Evolutionary conservation across 2,329 filamentous ascomycete species (phyloP).

Genomic region (Fusarium illudens): DNA sequence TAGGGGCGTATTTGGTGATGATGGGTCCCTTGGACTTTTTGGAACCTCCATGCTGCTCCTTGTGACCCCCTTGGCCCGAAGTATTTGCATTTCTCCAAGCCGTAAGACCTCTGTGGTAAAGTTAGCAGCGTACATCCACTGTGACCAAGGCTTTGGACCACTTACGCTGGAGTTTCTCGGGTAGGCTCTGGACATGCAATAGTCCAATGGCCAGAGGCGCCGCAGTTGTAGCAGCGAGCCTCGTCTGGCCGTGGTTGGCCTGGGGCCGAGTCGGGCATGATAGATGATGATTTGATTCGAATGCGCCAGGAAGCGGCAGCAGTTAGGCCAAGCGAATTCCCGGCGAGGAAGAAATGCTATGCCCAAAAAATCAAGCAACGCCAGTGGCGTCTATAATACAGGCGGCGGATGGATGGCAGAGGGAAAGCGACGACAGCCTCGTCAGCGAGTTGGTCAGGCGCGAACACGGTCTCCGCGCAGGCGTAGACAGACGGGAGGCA

Average conservation of each 20-base stretch:
- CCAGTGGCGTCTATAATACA: constrained; percentile 9
- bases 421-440: constrained; percentile 8
- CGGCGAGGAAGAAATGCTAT: not conserved
- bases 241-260: constrained; percentile 47
- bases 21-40: constrained; percentile 48
- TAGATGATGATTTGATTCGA: not conserved
- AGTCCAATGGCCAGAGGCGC: constrained; percentile 59
- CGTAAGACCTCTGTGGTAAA: constrained; percentile 45
- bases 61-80: constrained; percentile 37
- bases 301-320: not conserved
- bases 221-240: constrained; percentile 63
- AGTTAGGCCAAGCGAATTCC: constrained; percentile 12
- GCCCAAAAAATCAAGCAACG: not conserved
- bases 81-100: constrained; percentile 49
- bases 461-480: not conserved
- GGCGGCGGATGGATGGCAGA: constrained; percentile 8
- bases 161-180: constrained; percentile 60
- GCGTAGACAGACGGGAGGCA: constrained; percentile 4
- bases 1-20: constrained; percentile 49
- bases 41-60: constrained; percentile 42
- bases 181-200: constrained; percentile 62
- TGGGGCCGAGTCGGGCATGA: constrained; percentile 44
- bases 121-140: constrained; percentile 14
- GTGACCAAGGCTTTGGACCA: constrained; percentile 20
- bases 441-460: constrained; percentile 21